These are phyloP conservation scores for Rhododendron molle DNA, from an alignment of 148 eudicot genomes.

Conservation along the genomic window DNA sequence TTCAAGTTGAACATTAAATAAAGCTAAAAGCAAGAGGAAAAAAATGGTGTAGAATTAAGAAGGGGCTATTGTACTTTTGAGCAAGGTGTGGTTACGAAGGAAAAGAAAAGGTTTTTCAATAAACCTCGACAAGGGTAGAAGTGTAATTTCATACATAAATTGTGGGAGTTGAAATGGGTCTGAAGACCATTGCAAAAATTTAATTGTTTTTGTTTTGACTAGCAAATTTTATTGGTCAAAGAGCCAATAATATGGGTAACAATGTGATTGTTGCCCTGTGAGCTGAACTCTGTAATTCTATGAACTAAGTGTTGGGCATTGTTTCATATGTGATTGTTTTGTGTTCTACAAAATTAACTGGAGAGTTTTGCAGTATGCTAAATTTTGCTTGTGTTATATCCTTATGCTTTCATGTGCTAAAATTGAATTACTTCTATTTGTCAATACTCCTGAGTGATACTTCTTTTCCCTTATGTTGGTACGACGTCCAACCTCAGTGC, in stretches of 20 bases:
- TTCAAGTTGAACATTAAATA: not conserved
- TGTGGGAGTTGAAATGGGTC: not conserved
- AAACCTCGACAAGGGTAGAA: not conserved
- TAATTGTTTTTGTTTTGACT: not conserved
- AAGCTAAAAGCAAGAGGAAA: not conserved
- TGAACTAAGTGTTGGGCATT: not conserved
- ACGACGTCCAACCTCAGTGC: not conserved
- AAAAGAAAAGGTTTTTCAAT: not conserved
- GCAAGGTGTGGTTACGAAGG: not conserved
- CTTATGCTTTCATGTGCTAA: not conserved
- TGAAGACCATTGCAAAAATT: not conserved
- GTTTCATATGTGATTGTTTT: not conserved
- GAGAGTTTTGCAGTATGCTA: not conserved
- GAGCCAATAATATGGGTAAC: not conserved
- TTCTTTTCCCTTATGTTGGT: not conserved
- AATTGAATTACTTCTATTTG: not conserved
- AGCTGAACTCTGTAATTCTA: not conserved
- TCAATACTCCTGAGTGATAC: not conserved
- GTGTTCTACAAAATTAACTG: not conserved
- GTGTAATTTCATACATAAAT: not conserved
- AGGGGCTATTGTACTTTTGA: not conserved
- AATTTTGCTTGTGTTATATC: not conserved
- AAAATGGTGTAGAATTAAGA: not conserved
- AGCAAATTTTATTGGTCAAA: not conserved
- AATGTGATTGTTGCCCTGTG: not conserved